Conservation (phyloP, 768 basidiomycete species). For the Leccinum variicolor region DNA sequence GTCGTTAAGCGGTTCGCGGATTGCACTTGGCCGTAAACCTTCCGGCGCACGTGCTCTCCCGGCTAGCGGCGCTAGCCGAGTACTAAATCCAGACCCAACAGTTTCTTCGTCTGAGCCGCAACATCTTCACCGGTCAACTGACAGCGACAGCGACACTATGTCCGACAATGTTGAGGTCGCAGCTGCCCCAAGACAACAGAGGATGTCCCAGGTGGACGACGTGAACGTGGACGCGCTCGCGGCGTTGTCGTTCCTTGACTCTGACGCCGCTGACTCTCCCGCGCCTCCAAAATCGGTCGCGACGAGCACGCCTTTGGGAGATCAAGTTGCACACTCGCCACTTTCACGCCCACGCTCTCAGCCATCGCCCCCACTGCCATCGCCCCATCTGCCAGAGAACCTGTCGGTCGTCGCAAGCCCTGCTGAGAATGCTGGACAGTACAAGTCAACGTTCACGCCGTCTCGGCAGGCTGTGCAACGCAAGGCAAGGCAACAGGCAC, state of each 20-base stretch:
- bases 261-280: constrained; percentile 24
- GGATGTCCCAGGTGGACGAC: constrained; percentile 39
- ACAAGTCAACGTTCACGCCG: constrained; percentile 85
- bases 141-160: constrained; percentile 35
- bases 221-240: constrained; percentile 70
- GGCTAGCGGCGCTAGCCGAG: constrained; percentile 33
- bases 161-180: constrained; percentile 18
- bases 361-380: constrained; percentile 21
- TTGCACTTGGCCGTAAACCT: constrained; percentile 60
- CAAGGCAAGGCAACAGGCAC: constrained; percentile 78
- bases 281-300: constrained; percentile 15
- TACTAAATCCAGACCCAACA: constrained; percentile 33
- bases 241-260: constrained; percentile 71
- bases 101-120: constrained; percentile 37
- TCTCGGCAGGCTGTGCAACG: constrained; percentile 82
- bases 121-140: constrained; percentile 23
- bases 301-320: constrained; percentile 1
- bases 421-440: constrained; percentile 38
- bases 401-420: constrained; percentile 16
- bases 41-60: constrained; percentile 77
- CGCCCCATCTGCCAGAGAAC: constrained; percentile 37
- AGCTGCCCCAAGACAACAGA: constrained; percentile 1
- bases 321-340: constrained; percentile 11
- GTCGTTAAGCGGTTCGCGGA: constrained; percentile 38
- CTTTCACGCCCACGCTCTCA: constrained; percentile 31